These are phyloP conservation scores for Trichoderma oligosporum DNA, from an alignment of 2,329 filamentous ascomycete species.

Conservation along the genomic window DNA sequence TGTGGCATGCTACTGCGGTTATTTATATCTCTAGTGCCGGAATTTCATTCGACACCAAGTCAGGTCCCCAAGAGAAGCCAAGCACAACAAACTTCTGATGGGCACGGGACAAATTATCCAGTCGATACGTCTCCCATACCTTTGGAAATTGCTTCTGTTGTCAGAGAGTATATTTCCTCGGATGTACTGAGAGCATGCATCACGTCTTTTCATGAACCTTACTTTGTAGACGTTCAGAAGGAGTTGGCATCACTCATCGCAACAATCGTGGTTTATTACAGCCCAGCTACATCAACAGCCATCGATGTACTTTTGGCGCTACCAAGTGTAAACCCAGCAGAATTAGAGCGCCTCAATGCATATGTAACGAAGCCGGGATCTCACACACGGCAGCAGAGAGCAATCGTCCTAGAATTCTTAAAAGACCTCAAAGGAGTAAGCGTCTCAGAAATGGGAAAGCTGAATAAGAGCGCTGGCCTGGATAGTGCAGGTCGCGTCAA, in stretches of 20 bases:
- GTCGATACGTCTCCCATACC: slow-evolving; percentile 47
- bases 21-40: slow-evolving; percentile 78
- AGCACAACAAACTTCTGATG: slow-evolving; percentile 27
- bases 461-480: slow-evolving; percentile 53
- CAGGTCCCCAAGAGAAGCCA: slow-evolving; percentile 27
- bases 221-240: slow-evolving; percentile 94
- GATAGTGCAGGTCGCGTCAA: slow-evolving; percentile 28
- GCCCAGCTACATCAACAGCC: slow-evolving; percentile 64
- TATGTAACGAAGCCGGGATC: slow-evolving; percentile 56
- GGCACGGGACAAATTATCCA: slow-evolving; percentile 20
- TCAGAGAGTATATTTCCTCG: slow-evolving; percentile 84
- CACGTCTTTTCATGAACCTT: slow-evolving; percentile 86
- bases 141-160: slow-evolving; percentile 55
- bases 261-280: slow-evolving; percentile 75
- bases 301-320: slow-evolving; percentile 72
- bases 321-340: slow-evolving; percentile 67
- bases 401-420: slow-evolving; percentile 76
- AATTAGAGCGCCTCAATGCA: slow-evolving; percentile 62
- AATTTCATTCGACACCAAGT: slow-evolving; percentile 61
- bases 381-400: slow-evolving; percentile 72
- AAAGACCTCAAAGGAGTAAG: slow-evolving; percentile 85
- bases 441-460: slow-evolving; percentile 88
- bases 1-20: slow-evolving; percentile 81
- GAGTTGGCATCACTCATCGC: slow-evolving; percentile 87
- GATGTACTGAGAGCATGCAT: slow-evolving; percentile 89